Conservation (phyloP, 2,329 filamentous ascomycete species). For the Penicillium sp. region DNA sequence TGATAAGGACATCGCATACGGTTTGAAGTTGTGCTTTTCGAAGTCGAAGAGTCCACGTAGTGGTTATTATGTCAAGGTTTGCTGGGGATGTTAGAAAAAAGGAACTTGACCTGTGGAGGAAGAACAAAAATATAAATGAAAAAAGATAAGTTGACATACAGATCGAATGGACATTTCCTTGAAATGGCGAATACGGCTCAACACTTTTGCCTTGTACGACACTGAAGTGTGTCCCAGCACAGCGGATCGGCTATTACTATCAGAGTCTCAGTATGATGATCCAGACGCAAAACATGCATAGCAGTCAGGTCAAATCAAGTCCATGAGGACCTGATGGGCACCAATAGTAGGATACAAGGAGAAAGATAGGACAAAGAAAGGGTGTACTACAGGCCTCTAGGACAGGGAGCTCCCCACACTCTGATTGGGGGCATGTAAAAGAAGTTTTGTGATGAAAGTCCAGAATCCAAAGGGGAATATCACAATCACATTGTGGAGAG, state of each 20-base stretch:
- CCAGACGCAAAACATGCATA: conserved; percentile 8
- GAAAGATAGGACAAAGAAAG: not conserved
- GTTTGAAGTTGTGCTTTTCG: conserved; percentile 6
- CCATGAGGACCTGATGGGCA: not conserved
- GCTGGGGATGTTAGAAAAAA: conserved; percentile 1
- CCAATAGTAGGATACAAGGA: not conserved
- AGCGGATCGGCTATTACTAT: conserved; percentile 14
- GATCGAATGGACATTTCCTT: conserved; percentile 13
- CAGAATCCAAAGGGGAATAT: not conserved
- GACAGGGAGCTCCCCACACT: not conserved
- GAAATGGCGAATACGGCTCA: not conserved
- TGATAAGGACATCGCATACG: conserved; percentile 41
- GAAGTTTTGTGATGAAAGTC: not conserved
- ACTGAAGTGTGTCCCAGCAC: conserved; percentile 10
- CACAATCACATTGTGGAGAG: conserved; percentile 2
- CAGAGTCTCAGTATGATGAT: conserved; percentile 15
- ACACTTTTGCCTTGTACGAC: conserved; percentile 10
- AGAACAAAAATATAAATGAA: not conserved
- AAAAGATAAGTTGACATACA: not conserved
- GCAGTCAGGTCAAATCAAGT: conserved; percentile 1
- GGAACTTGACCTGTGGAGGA: not conserved
- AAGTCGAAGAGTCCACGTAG: conserved; percentile 14
- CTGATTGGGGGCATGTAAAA: not conserved
- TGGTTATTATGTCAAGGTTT: not conserved
- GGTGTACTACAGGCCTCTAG: not conserved